Evolutionary conservation across 805 yeast species (phyloP).

Genomic region (Wickerhamiella sergipiensis): DNA sequence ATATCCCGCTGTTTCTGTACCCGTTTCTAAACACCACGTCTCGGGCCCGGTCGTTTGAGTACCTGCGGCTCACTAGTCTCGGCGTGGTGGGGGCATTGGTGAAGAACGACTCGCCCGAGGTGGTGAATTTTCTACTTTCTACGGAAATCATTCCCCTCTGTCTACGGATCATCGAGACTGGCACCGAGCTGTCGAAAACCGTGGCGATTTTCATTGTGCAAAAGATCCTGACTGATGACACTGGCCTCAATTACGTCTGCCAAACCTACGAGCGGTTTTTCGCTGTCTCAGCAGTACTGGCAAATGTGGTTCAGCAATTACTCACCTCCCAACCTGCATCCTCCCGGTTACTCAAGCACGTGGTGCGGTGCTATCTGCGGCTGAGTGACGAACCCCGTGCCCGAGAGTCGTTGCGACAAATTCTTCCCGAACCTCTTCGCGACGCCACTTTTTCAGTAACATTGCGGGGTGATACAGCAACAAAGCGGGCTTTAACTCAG

Average conservation of each 20-base stretch:
- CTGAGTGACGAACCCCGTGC: slow-evolving; percentile 85
- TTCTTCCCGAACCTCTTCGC: slow-evolving; percentile 74
- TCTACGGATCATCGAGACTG: slow-evolving; percentile 85
- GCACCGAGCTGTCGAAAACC: slow-evolving; percentile 85
- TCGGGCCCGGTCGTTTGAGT: slow-evolving; percentile 86
- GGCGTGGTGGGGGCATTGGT: slow-evolving; percentile 97
- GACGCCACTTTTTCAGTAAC: slow-evolving; percentile 74
- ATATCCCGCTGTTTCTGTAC: slow-evolving; percentile 80
- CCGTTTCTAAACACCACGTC: slow-evolving; percentile 90
- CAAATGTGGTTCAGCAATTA: slow-evolving; percentile 79
- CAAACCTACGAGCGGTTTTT: slow-evolving; percentile 90
- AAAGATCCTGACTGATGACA: slow-evolving; percentile 81
- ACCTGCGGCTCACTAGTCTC: slow-evolving; percentile 76
- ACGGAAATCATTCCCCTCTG: slow-evolving; percentile 95
- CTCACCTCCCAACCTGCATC: slow-evolving; percentile 48
- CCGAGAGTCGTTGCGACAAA: slow-evolving; percentile 66
- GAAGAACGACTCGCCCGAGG: slow-evolving; percentile 91
- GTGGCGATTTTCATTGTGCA: slow-evolving; percentile 95
- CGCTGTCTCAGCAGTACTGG: slow-evolving; percentile 81
- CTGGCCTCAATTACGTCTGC: slow-evolving; percentile 82
- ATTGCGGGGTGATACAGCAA: slow-evolving; percentile 74
- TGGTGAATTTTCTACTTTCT: slow-evolving; percentile 77
- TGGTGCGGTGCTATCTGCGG: slow-evolving; percentile 84
- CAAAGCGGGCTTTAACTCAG: slow-evolving; percentile 78
- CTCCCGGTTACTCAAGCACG: slow-evolving; percentile 79